Base-by-base conservation (phyloP, 352 stramenopile species). In the Phytophthora chlamydospora region DNA sequence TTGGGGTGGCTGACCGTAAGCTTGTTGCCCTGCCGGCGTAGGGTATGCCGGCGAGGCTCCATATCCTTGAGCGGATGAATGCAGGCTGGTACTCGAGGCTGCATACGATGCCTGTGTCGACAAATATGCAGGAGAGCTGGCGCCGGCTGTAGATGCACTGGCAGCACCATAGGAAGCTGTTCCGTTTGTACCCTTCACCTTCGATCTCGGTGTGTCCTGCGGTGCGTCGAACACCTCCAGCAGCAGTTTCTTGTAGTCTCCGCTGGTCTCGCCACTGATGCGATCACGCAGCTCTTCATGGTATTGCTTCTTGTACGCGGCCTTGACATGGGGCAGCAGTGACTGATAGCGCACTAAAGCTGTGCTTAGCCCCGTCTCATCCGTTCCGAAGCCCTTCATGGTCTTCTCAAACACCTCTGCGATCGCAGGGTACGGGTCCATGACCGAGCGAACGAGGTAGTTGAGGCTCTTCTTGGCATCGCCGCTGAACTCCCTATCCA, bases 401-500 rank as follows among this genome's bases (percentile, higher is more conserved):
- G 79, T 89, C 49, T 78, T 80, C 47, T 90, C 81, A 62, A 90
- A 88, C 21, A 85, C 64, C 46, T 90, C 78, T 0, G 78, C 79
- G n/a, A 90, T 87, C 11, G 79, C 77, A 55, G 75, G 71, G 42
- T 77, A 89, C 35, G 85, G 75, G 40, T 92, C 77, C 42, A 93
- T 75, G 1, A 76, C 72, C 24, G 67, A 77, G 34, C 73, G 64
- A 24, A 85, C 65, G 6, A 90, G 58, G 45, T 87, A 89, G 44
- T 78, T 78, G 31, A 94, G 80, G 61, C 67, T 80, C 33, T 77
- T 80, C 71, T 90, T 89, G 34, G 85, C 85, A 46, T 91, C 78
- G 5, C 85, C 85, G 32, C 83, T 90, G 44, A 94, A 94, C 64
- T 94, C 85, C 58, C 88, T 92, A 33, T 94, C 78, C 7, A 94